Percentiles rank a stretch among this genome's conserved stretches.
phyloP scores from a whole-genome alignment of 2,329 filamentous ascomycete genomes.

The Mariannaea elegans region DNA sequence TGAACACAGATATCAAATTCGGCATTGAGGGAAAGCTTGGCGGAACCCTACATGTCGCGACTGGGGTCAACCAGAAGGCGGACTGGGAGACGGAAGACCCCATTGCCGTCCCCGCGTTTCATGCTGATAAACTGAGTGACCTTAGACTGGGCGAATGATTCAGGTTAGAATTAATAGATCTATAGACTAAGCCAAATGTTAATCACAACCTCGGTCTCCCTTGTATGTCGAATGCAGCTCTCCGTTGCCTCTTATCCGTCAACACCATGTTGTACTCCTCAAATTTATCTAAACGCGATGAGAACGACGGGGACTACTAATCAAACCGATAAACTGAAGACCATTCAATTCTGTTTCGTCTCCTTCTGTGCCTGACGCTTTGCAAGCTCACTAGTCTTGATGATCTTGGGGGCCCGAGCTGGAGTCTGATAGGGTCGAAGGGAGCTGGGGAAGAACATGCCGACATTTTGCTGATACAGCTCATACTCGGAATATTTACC shows the following conservation, averaged over 20 bases:
- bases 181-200: conserved; percentile 3
- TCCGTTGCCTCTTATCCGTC: not conserved
- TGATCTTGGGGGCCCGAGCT: conserved; percentile 52
- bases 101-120: conserved; percentile 78
- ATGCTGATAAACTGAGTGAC: conserved; percentile 86
- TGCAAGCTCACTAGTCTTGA: conserved; percentile 60
- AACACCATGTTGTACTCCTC: not conserved
- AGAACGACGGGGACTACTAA: not conserved
- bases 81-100: conserved; percentile 79
- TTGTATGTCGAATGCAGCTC: not conserved
- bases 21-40: conserved; percentile 90
- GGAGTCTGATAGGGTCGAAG: conserved; percentile 54
- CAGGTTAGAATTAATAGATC: conserved; percentile 33
- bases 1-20: conserved; percentile 97
- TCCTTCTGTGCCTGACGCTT: conserved; percentile 55
- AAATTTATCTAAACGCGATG: not conserved
- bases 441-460: conserved; percentile 79
- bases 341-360: conserved; percentile 41
- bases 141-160: conserved; percentile 53
- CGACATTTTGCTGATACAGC: conserved; percentile 83
- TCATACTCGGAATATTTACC: conserved; percentile 90
- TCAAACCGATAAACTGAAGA: not conserved
- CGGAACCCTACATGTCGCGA: conserved; percentile 89
- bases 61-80: conserved; percentile 86
- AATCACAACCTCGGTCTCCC: too few species aligned